phyloP scores from a whole-genome alignment of 495 filamentous ascomycete species.

The Hypoxylon fuscum region DNA sequence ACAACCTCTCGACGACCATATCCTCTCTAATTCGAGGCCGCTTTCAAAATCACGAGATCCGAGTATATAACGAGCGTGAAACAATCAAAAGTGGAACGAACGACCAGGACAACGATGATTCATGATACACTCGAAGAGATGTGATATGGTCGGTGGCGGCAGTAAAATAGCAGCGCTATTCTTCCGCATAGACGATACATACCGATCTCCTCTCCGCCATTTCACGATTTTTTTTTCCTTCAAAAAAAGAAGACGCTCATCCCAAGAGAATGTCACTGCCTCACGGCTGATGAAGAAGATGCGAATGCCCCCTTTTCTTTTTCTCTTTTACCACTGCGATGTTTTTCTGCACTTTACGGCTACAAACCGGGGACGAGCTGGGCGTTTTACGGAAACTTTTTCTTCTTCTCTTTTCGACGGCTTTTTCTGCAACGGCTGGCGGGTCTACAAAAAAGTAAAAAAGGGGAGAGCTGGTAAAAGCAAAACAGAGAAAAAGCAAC shows the following conservation, averaged over 20 bases:
- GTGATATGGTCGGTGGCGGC: constrained; percentile 3
- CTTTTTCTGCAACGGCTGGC: background rate
- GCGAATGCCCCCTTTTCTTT: background rate
- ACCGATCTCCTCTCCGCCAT: background rate
- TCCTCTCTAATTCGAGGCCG: background rate
- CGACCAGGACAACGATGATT: constrained; percentile 7
- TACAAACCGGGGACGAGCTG: background rate
- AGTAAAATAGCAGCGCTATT: background rate
- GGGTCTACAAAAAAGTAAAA: constrained; percentile 1
- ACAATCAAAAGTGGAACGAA: background rate
- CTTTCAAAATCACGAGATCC: constrained; percentile 1
- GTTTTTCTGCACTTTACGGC: background rate
- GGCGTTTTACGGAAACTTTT: constrained; percentile 13
- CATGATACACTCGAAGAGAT: constrained; percentile 5
- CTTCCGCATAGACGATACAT: background rate
- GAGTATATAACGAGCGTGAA: background rate
- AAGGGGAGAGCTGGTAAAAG: background rate
- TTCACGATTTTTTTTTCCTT: constrained; percentile 2
- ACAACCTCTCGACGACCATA: background rate
- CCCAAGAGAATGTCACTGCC: constrained; percentile 33
- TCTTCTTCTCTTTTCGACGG: no score
- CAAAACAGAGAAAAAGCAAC: constrained; percentile 8
- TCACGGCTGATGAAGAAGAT: constrained; percentile 33
- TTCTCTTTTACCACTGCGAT: background rate
- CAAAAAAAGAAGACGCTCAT: constrained; percentile 28